Conservation (phyloP, 345 rosid genomes). For the Lepidium aucheri region DNA sequence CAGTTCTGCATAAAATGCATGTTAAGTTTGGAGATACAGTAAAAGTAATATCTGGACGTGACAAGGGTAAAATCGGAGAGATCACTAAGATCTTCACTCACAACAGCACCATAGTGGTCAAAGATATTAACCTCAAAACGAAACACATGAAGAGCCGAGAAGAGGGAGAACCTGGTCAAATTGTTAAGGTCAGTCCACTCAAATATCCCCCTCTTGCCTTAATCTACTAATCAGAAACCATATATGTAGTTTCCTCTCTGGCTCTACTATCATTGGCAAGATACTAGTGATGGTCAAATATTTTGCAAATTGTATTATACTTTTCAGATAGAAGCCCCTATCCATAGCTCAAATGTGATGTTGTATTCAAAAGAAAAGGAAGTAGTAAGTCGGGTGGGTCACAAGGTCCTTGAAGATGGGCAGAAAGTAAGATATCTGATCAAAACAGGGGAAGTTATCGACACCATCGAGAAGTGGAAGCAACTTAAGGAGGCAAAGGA, state of each 20-base stretch:
- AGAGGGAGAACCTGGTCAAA: constrained; percentile 84
- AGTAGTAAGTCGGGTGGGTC: constrained; percentile 75
- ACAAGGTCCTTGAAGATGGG: constrained; percentile 66
- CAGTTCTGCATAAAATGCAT: constrained; percentile 79
- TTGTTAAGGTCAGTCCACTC: constrained; percentile 54
- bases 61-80: constrained; percentile 86
- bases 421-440: constrained; percentile 59
- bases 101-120: constrained; percentile 66
- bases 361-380: constrained; percentile 76
- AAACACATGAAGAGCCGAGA: constrained; percentile 88
- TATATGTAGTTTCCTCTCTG: not conserved
- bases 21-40: constrained; percentile 87
- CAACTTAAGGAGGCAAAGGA: constrained; percentile 54
- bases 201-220: not conserved
- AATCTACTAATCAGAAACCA: not conserved
- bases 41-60: constrained; percentile 72
- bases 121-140: constrained; percentile 82
- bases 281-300: not conserved
- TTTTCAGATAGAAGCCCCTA: constrained; percentile 85
- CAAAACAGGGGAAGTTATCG: constrained; percentile 85
- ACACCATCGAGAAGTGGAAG: constrained; percentile 65
- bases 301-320: not conserved
- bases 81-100: constrained; percentile 59
- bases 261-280: not conserved
- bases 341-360: constrained; percentile 97